Conservation (phyloP, 2,329 filamentous ascomycete genomes). For the Aaosphaeria arxii region DNA sequence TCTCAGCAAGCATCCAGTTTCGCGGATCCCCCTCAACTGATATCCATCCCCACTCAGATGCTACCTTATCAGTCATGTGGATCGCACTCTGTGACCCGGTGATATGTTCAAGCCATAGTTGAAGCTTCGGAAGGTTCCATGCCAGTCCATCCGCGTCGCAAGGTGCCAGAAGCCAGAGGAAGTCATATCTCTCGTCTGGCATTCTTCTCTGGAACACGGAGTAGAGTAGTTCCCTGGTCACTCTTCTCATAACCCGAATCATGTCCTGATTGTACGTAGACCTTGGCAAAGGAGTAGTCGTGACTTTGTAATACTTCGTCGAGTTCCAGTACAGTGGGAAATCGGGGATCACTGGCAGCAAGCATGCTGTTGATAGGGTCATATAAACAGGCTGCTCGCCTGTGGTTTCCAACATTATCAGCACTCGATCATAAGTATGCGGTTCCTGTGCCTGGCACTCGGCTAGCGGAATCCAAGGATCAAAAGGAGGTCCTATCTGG, state of each 20-base stretch:
- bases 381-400: slow-evolving; percentile 16
- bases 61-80: slow-evolving; percentile 1
- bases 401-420: slow-evolving; percentile 16
- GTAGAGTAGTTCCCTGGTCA: slow-evolving; percentile 24
- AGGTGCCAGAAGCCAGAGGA: slow-evolving; percentile 27
- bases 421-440: slow-evolving; percentile 15
- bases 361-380: slow-evolving; percentile 3
- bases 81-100: slow-evolving; percentile 11
- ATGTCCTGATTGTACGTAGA: slow-evolving; percentile 11
- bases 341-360: slow-evolving; percentile 12
- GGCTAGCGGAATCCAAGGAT: slow-evolving; percentile 28
- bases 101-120: slow-evolving; percentile 13
- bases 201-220: slow-evolving; percentile 19
- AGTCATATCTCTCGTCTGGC: slow-evolving; percentile 20
- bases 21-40: slow-evolving; percentile 15
- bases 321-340: slow-evolving; percentile 32
- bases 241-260: slow-evolving; percentile 13
- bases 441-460: slow-evolving; percentile 9
- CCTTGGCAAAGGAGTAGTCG: slow-evolving; percentile 8
- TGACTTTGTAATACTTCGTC: slow-evolving; percentile 16
- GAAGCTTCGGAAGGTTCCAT: slow-evolving; percentile 8
- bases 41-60: slow-evolving; percentile 22
- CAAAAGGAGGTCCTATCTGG: slow-evolving; percentile 16
- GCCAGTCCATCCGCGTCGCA: slow-evolving; percentile 8
- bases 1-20: slow-evolving; percentile 15